Evolutionary conservation across 2,329 filamentous ascomycete species (phyloP), one percentile per base, ranked within the genome.

Genomic region (Esteya vermicola): DNA sequence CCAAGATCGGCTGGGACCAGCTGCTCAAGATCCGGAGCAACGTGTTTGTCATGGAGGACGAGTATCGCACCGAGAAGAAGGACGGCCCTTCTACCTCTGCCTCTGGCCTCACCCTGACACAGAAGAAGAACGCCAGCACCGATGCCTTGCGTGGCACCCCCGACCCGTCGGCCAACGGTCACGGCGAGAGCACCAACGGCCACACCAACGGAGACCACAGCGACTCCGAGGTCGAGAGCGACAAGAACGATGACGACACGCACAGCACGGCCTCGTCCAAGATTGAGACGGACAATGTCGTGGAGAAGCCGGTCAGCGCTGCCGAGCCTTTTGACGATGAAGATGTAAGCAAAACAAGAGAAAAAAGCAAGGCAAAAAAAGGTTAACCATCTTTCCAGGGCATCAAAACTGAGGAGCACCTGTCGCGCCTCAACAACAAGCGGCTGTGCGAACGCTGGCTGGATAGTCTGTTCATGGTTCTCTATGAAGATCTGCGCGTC

Each of bases 21-120:
- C 69, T 98, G 19, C 67, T 98, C 38, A 93, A 85, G 59, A 94
- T 93, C 52, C 75, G 91, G 50, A 96, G 89, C 63, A 88, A 89
- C 47, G 91, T 98, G 2, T 98, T 98, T 51, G 91, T 98, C 36
- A 98, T 98, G 91, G 91, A 98, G 57, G 91, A 98, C 54, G 91
- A 98, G 58, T 98, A 98, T 56, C 78, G 91, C 36, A 82, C 80
- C 42, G 91, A 96, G 61, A 85, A 83, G 59, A 78, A 83, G 42
- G 75, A 79, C 45, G 58, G 60, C 20, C 25, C 25, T 16, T 12
- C n/a, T 18, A 9, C 13, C 3, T 19, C 10, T 28, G 16, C 14
- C 20, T 10, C 5, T 30, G 7, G 32, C 23, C 79, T 77, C 51
- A 75, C 81, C 33, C 86, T 9, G 16, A 14, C n/a, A 23, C 6